A percentile compares a stretch with the other conserved stretches of the same genome.
Evolutionary conservation across 139 green algal species (phyloP).

Genomic region (Tetradesmus lagerheimii): DNA sequence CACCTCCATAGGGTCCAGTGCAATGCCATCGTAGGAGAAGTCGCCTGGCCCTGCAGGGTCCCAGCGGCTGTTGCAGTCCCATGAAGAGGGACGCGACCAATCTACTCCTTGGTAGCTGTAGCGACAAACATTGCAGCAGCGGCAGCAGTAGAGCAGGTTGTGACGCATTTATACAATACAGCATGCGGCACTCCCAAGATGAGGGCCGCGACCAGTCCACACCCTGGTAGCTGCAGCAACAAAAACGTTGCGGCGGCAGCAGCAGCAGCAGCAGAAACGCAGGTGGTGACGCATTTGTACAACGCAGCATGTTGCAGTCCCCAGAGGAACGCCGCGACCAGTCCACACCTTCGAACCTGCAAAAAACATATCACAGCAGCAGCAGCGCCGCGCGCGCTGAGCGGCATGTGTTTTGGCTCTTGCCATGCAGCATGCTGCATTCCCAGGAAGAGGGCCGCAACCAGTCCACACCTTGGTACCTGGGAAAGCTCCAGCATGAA

Average conservation of each 20-base stretch:
- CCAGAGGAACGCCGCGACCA: neutral
- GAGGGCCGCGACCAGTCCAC: slow-evolving; percentile 5
- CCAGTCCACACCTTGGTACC: slow-evolving; percentile 34
- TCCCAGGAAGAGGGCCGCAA: neutral
- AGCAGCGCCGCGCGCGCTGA: no score
- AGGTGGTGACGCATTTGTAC: neutral
- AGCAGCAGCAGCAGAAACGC: neutral
- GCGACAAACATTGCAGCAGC: neutral
- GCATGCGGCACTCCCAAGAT: neutral
- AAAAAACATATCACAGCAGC: neutral
- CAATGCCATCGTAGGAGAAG: slow-evolving; percentile 2
- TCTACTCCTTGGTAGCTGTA: neutral
- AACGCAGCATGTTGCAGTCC: slow-evolving; percentile 13
- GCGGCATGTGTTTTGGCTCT: neutral
- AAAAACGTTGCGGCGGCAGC: neutral
- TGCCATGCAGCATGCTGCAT: slow-evolving; percentile 5
- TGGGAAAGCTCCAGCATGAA: neutral
- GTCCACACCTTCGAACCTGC: slow-evolving; percentile 31
- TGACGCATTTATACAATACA: no score
- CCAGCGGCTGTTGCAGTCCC: slow-evolving; percentile 29
- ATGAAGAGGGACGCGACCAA: neutral
- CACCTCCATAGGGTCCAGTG: slow-evolving; percentile 35
- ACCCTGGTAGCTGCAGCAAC: slow-evolving; percentile 18
- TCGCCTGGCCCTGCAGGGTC: slow-evolving; percentile 10
- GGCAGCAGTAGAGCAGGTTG: neutral